These are phyloP conservation scores for Rubia tinctorum DNA, from an alignment of 305 asterid species.

Conservation along the genomic window DNA sequence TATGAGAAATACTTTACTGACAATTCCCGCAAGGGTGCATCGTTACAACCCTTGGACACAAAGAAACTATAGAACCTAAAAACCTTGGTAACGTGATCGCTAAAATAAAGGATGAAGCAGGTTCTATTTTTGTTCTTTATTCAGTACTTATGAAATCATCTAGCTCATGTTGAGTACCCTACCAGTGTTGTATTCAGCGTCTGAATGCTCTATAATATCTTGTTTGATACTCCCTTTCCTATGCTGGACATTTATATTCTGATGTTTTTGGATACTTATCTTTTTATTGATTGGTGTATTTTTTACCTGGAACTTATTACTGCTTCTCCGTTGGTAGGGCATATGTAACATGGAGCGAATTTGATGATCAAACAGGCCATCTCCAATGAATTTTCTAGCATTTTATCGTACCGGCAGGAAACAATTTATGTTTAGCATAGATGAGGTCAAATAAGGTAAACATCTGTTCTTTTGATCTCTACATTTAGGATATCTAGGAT, in stretches of 20 bases:
- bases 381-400: background rate
- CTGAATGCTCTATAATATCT: background rate
- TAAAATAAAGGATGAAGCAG: background rate
- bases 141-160: background rate
- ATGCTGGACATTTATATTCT: background rate
- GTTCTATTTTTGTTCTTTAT: too few relatives aligned
- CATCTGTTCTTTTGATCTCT: background rate
- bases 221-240: background rate
- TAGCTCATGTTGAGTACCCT: background rate
- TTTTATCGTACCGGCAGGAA: background rate
- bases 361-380: background rate
- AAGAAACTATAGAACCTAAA: background rate
- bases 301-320: background rate
- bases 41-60: background rate
- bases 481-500: too few relatives aligned
- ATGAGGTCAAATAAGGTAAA: background rate
- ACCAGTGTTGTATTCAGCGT: background rate
- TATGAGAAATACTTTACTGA: background rate
- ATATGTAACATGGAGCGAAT: background rate
- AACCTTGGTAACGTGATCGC: too few relatives aligned
- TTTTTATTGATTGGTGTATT: background rate
- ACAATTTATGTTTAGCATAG: background rate
- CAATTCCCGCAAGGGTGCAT: background rate
- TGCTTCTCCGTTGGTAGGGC: background rate
- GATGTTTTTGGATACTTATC: background rate